phyloP scores from a whole-genome alignment of 495 filamentous ascomycete species.

The Penicillium longicatenatum region DNA sequence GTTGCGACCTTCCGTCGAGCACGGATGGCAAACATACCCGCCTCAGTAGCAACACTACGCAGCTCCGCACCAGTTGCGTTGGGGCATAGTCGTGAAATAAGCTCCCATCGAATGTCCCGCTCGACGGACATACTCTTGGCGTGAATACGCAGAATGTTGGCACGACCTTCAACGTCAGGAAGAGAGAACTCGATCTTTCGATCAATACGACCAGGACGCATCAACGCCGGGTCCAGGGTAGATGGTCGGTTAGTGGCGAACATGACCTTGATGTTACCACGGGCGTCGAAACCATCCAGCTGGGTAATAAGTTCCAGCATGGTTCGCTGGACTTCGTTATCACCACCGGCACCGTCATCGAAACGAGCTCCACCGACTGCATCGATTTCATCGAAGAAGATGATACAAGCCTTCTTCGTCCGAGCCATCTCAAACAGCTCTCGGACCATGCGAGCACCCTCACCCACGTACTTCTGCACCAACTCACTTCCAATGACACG shows the following conservation, averaged over 20 bases:
- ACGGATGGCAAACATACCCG: conserved; percentile 98
- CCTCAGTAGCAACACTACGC: conserved; percentile 95
- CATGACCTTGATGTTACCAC: conserved; percentile 99
- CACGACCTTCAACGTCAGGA: conserved; percentile 92
- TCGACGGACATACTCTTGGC: conserved; percentile 99
- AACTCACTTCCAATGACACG: conserved; percentile 96
- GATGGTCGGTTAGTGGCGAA: conserved; percentile 98
- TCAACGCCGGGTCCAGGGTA: conserved; percentile 92
- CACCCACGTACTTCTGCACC: conserved; percentile 98
- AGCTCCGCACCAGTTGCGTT: conserved; percentile 96
- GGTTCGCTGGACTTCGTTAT: conserved; percentile 99
- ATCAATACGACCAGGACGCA: conserved; percentile 97
- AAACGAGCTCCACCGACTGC: conserved; percentile 98
- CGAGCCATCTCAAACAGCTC: conserved; percentile 99
- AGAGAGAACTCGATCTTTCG: conserved; percentile 98
- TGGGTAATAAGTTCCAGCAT: conserved; percentile 99
- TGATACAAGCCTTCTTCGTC: conserved; percentile 99
- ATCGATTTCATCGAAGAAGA: conserved; percentile 99
- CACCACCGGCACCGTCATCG: conserved; percentile 95
- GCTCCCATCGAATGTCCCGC: conserved; percentile 97
- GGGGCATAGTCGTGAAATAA: conserved; percentile 94
- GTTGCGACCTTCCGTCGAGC: conserved; percentile 96
- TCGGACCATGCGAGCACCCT: conserved; percentile 96
- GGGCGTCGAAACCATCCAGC: conserved; percentile 93
- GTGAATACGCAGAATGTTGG: conserved; percentile 97